Evolutionary conservation across 2,329 filamentous ascomycete species (phyloP).

Genomic region (Cladosporium sp.): DNA sequence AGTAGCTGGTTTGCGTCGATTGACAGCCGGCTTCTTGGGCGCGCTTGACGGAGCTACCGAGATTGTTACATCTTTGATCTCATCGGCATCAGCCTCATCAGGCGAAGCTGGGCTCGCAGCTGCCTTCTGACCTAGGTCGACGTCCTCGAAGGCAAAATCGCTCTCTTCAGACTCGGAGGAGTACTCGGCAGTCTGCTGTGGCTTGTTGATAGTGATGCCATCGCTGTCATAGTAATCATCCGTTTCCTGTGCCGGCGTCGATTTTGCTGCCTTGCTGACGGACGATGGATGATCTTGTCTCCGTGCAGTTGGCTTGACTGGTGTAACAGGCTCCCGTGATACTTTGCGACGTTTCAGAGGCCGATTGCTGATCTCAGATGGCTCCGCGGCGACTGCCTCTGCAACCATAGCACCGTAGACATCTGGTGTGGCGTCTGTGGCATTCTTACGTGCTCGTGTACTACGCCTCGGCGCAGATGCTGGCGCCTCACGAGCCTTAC

Average conservation of each 20-base stretch:
- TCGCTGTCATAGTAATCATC: not conserved
- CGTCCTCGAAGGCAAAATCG: constrained; percentile 62
- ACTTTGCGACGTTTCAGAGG: constrained; percentile 28
- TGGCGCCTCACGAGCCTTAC: constrained; percentile 15
- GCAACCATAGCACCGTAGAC: constrained; percentile 27
- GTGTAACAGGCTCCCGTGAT: not conserved
- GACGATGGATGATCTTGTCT: not conserved
- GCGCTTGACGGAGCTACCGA: constrained; percentile 31
- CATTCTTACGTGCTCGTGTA: constrained; percentile 12
- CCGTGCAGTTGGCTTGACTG: not conserved
- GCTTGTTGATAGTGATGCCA: not conserved
- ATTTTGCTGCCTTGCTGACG: not conserved
- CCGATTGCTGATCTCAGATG: constrained; percentile 14
- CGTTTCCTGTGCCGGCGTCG: not conserved
- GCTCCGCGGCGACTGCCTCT: constrained; percentile 19
- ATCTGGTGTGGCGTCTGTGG: constrained; percentile 17
- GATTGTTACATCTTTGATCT: constrained; percentile 38
- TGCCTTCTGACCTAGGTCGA: constrained; percentile 42
- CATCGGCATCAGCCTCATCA: constrained; percentile 16
- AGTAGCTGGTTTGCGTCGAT: constrained; percentile 47
- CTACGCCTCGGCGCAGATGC: constrained; percentile 10
- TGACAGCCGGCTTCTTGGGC: constrained; percentile 25
- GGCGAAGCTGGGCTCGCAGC: constrained; percentile 12
- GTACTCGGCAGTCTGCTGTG: constrained; percentile 26
- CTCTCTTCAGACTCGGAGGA: constrained; percentile 47